phyloP scores from a whole-genome alignment of 75 land plant genomes.

The Isoetes taiwanensis region DNA sequence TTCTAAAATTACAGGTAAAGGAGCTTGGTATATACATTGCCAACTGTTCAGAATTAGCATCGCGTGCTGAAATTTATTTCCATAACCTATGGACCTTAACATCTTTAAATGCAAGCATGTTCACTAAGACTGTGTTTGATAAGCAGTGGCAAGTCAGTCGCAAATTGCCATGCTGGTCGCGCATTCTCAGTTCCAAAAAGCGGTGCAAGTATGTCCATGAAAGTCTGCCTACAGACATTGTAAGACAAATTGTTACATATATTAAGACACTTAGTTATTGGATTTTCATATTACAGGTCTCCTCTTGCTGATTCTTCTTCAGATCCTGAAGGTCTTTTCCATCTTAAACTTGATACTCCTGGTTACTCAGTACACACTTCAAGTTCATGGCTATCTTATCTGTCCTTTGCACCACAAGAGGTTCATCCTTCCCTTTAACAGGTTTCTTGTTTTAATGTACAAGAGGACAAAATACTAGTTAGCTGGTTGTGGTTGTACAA shows the following conservation, averaged over 20 bases:
- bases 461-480: background rate
- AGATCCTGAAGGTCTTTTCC: constrained; percentile 35
- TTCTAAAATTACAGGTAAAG: constrained; percentile 43
- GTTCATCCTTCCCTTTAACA: constrained; percentile 17
- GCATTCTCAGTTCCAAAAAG: constrained; percentile 27
- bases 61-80: constrained; percentile 40
- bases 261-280: background rate
- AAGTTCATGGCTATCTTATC: constrained; percentile 30
- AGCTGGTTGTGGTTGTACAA: background rate
- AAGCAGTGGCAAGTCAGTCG: constrained; percentile 54
- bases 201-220: constrained; percentile 51
- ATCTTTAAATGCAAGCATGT: constrained; percentile 39
- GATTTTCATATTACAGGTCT: constrained; percentile 31
- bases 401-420: constrained; percentile 90
- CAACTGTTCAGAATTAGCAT: constrained; percentile 43
- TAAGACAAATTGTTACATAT: background rate
- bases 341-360: constrained; percentile 37
- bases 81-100: constrained; percentile 63
- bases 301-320: constrained; percentile 42
- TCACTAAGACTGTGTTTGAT: constrained; percentile 59
- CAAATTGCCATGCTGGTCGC: constrained; percentile 84
- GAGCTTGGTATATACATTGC: constrained; percentile 69
- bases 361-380: constrained; percentile 24
- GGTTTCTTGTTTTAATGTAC: background rate
- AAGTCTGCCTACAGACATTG: background rate